A percentile compares a stretch with the other conserved stretches of the same genome.
phyloP scores from a whole-genome alignment of 768 basidiomycete species.

The Termitomyces sp. region DNA sequence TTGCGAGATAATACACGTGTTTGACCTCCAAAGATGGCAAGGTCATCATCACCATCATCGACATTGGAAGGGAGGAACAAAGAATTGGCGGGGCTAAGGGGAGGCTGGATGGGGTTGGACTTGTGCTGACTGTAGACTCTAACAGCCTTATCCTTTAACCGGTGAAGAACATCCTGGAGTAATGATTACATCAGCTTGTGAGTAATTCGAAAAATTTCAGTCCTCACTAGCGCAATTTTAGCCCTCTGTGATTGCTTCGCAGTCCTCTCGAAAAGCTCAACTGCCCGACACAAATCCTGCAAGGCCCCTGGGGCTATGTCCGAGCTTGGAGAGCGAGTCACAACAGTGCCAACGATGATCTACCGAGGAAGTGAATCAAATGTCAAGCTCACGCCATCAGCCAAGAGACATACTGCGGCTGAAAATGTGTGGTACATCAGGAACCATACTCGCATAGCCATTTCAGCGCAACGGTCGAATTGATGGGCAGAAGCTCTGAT shows the following conservation, averaged over 20 bases:
- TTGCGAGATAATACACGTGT: slow-evolving; percentile 34
- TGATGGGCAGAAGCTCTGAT: slow-evolving; percentile 48
- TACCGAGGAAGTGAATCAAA: slow-evolving; percentile 18
- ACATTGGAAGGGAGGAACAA: slow-evolving; percentile 6
- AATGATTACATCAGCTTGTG: neutral
- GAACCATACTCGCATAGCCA: slow-evolving; percentile 51
- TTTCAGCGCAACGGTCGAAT: slow-evolving; percentile 42
- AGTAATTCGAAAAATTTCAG: neutral
- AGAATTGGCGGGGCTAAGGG: neutral
- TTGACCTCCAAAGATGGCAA: slow-evolving; percentile 55
- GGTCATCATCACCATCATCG: slow-evolving; percentile 39
- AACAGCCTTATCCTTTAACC: slow-evolving; percentile 43
- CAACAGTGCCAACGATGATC: slow-evolving; percentile 59
- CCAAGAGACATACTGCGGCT: slow-evolving; percentile 35
- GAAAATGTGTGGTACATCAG: slow-evolving; percentile 48
- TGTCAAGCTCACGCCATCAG: neutral
- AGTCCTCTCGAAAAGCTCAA: slow-evolving; percentile 43
- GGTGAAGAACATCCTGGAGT: slow-evolving; percentile 37
- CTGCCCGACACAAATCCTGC: slow-evolving; percentile 42
- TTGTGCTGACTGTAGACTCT: slow-evolving; percentile 29
- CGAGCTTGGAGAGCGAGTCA: slow-evolving; percentile 51
- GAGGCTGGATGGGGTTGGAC: slow-evolving; percentile 10
- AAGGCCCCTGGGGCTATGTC: slow-evolving; percentile 48
- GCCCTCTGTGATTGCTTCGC: slow-evolving; percentile 44
- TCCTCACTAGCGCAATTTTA: slow-evolving; percentile 40